Percentiles rank a stretch among this genome's conserved stretches.
Conservation (phyloP, 441 rosid species). For the Populus trichocarpa region DNA sequence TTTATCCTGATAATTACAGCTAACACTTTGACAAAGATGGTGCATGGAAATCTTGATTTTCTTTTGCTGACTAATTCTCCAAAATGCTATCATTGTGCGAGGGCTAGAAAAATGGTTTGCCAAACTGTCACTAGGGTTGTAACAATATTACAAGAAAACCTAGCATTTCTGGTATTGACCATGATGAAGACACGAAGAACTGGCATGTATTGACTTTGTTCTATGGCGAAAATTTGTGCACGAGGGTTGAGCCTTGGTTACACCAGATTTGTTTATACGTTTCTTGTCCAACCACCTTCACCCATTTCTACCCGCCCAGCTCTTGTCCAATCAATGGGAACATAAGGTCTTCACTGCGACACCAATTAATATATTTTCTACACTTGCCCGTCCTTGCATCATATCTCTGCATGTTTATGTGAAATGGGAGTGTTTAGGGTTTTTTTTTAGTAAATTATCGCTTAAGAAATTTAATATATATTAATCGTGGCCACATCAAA, state of each 20-base stretch:
- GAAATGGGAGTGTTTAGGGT: neutral
- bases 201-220: neutral
- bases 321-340: slow-evolving; percentile 33
- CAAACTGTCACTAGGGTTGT: slow-evolving; percentile 13
- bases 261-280: slow-evolving; percentile 12
- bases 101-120: neutral
- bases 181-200: neutral
- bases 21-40: slow-evolving; percentile 79
- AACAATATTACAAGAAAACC: slow-evolving; percentile 12
- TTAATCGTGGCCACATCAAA: neutral
- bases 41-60: slow-evolving; percentile 25
- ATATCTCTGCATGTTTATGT: slow-evolving; percentile 7
- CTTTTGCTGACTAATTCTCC: neutral
- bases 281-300: slow-evolving; percentile 85
- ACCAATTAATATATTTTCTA: slow-evolving; percentile 15
- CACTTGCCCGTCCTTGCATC: slow-evolving; percentile 19
- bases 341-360: slow-evolving; percentile 24
- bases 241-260: slow-evolving; percentile 35
- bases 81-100: slow-evolving; percentile 2
- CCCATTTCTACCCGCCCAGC: slow-evolving; percentile 84
- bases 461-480: neutral
- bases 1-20: slow-evolving; percentile 61
- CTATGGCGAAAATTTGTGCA: slow-evolving; percentile 2
- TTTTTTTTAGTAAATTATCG: neutral
- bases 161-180: slow-evolving; percentile 2